Conservation (phyloP, 257 asterid species). For the Echites panduratus region DNA sequence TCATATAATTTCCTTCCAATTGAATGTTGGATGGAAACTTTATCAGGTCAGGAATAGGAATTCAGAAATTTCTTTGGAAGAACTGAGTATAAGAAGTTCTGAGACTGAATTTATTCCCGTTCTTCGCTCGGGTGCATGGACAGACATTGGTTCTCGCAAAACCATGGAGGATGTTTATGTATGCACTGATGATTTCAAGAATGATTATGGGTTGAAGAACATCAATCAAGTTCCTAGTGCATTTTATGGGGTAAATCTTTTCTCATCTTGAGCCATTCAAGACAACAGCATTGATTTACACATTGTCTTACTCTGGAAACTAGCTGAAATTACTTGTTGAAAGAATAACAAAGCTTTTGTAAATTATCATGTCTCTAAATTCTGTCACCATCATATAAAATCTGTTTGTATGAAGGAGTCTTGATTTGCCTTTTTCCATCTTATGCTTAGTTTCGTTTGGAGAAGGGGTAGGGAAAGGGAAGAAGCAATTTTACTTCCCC, state of each 20-base stretch:
- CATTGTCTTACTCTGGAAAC: not conserved
- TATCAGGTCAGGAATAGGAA: conserved; percentile 51
- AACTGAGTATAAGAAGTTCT: conserved; percentile 34
- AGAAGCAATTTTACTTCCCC: too few relatives aligned
- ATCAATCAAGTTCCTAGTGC: conserved; percentile 47
- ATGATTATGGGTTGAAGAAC: conserved; percentile 36
- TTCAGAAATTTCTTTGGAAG: conserved; percentile 32
- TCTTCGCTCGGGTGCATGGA: conserved; percentile 90
- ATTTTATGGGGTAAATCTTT: conserved; percentile 74
- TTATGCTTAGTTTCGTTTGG: not conserved
- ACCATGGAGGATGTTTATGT: conserved; percentile 81
- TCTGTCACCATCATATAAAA: not conserved
- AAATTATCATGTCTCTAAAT: not conserved
- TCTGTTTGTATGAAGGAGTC: not conserved
- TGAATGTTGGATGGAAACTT: conserved; percentile 13
- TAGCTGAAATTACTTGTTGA: not conserved
- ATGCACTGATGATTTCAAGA: conserved; percentile 62
- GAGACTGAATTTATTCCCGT: conserved; percentile 41
- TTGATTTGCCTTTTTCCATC: not conserved
- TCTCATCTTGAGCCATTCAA: conserved; percentile 10
- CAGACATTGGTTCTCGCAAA: conserved; percentile 77
- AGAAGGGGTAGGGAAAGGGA: not conserved
- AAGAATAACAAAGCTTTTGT: not conserved
- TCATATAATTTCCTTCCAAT: conserved; percentile 7
- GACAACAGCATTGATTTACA: not conserved